A percentile compares a stretch with the other conserved stretches of the same genome.
phyloP scores from a whole-genome alignment of 208 protist genomes.

The Acanthamoeba triangularis region DNA sequence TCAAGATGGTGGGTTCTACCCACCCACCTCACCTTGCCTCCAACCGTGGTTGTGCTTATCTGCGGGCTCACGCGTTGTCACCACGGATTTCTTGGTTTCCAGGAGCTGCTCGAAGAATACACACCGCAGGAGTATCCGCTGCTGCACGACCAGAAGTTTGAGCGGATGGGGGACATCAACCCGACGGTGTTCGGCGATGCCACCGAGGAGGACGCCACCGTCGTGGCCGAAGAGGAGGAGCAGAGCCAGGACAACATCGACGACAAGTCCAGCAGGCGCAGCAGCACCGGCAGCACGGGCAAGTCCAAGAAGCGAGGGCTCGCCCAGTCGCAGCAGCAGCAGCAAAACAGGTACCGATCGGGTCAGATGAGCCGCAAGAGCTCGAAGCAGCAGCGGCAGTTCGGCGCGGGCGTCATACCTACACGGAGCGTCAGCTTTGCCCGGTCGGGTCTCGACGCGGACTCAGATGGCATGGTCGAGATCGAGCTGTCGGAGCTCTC shows the following conservation, averaged over 20 bases:
- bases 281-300: too few species aligned
- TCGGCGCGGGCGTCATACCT: not conserved
- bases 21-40: too few species aligned
- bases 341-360: not conserved
- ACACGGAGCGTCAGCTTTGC: not conserved
- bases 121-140: not conserved
- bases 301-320: too few species aligned
- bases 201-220: not conserved
- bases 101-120: constrained; percentile 1
- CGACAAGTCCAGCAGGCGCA: not conserved
- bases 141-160: not conserved
- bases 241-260: not conserved
- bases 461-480: not conserved
- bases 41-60: too few species aligned
- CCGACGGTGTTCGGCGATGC: not conserved
- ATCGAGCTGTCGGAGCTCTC: not conserved
- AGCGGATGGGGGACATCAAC: not conserved
- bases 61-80: too few species aligned
- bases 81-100: too few species aligned
- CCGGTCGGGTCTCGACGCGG: not conserved
- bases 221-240: not conserved
- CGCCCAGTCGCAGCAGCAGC: too few species aligned
- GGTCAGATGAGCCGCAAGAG: not conserved
- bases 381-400: not conserved
- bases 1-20: not conserved